Evolutionary conservation across 2,329 filamentous ascomycete species (phyloP).

Genomic region (Epichloe elymi): DNA sequence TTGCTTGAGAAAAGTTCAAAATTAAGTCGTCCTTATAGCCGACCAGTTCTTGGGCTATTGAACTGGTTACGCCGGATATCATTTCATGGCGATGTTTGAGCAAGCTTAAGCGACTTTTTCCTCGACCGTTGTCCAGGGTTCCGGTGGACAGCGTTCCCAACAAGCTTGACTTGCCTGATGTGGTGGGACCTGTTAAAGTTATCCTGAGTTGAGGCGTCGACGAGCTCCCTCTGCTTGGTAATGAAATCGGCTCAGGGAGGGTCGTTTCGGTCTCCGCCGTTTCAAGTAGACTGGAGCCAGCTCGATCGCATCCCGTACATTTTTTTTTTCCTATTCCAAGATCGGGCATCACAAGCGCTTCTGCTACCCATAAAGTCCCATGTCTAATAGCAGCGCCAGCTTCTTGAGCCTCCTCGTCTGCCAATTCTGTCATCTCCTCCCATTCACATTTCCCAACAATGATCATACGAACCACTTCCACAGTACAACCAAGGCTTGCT

Average conservation of each 20-base stretch:
- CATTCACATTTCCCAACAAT: conserved; percentile 77
- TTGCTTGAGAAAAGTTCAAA: conserved; percentile 74
- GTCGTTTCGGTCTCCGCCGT: neutral
- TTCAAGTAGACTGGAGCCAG: neutral
- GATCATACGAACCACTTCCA: conserved; percentile 71
- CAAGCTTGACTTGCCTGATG: conserved; percentile 83
- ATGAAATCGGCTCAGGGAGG: conserved; percentile 7
- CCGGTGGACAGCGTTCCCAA: conserved; percentile 81
- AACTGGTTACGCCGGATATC: conserved; percentile 82
- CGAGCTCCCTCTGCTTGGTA: conserved; percentile 32
- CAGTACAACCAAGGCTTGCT: conserved; percentile 73
- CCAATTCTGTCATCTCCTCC: conserved; percentile 31
- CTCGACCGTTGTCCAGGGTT: conserved; percentile 79
- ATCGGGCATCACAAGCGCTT: conserved; percentile 75
- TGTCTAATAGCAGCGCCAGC: conserved; percentile 13
- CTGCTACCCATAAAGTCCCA: conserved; percentile 70
- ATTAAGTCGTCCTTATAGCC: conserved; percentile 56
- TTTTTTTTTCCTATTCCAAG: conserved; percentile 26
- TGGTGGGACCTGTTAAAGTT: conserved; percentile 78
- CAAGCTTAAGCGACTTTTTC: conserved; percentile 76
- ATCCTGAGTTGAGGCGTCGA: conserved; percentile 66
- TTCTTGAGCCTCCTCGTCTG: conserved; percentile 14
- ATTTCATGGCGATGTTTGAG: conserved; percentile 92
- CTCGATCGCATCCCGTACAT: neutral
- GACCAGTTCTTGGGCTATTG: conserved; percentile 83